These are phyloP conservation scores for Elasticomyces elasticus DNA, from an alignment of 495 filamentous ascomycete genomes.

Conservation along the genomic window DNA sequence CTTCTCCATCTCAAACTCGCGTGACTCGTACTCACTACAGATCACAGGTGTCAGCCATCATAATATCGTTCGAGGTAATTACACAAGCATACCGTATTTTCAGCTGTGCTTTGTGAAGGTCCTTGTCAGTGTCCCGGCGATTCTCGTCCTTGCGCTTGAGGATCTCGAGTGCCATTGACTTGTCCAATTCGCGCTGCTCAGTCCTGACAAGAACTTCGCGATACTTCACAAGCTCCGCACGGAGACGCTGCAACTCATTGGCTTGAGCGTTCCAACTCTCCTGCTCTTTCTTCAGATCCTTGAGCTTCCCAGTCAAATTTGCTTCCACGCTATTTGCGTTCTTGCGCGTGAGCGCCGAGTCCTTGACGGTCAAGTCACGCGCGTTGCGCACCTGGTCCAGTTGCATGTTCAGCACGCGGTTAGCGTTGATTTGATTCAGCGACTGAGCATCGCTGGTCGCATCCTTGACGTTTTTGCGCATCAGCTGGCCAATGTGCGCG, in stretches of 20 bases:
- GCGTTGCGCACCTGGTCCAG: constrained; percentile 57
- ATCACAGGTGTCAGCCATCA: too few species aligned
- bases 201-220: constrained; percentile 47
- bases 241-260: constrained; percentile 41
- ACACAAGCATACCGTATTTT: too few species aligned
- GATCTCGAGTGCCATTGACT: constrained; percentile 49
- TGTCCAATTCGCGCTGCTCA: constrained; percentile 49
- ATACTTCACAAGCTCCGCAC: constrained; percentile 43
- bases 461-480: constrained; percentile 56
- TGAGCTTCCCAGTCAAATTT: constrained; percentile 51
- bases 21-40: constrained; percentile 48
- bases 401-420: constrained; percentile 56
- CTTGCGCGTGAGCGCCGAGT: constrained; percentile 51
- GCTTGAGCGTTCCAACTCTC: constrained; percentile 51
- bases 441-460: constrained; percentile 64
- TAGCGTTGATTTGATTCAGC: constrained; percentile 61
- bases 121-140: constrained; percentile 45
- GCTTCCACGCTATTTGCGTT: constrained; percentile 62
- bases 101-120: constrained; percentile 48
- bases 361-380: constrained; percentile 52
- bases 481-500: constrained; percentile 61
- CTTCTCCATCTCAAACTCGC: constrained; percentile 43
- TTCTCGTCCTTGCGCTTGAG: constrained; percentile 50
- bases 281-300: constrained; percentile 53
- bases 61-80: too few species aligned